Base-by-base conservation (phyloP, 305 asterid genomes). In the Petunia hybrid region DNA sequence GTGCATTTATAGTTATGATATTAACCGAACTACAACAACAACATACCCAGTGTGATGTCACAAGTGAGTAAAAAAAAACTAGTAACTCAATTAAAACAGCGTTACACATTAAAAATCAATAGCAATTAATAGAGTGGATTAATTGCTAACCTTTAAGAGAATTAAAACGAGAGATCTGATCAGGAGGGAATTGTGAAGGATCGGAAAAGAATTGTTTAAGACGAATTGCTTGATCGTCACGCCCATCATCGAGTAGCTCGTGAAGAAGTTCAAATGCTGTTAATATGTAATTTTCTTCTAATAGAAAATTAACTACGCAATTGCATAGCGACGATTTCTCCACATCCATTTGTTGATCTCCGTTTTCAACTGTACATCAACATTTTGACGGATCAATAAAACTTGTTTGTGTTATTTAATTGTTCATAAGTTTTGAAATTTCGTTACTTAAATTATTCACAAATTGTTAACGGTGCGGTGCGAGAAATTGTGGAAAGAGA, bases 261-360 rank as follows among this genome's bases (percentile, higher is more conserved):
- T 96, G 99, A 82, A 96, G 98, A 64, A 96, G 98, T 90, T 96
- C 99, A 86, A 96, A 96, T 84, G 99, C 99, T 88, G 99, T 87
- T 76, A 94, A 87, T 83, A 91, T 85, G 91, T 93, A 96, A 85
- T 96, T 96, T 92, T 96, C 99, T 81, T 96, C 98, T 82, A 96
- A 87, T 55, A 96, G 85, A 85, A 96, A 96, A 89, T 96, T 96
- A 82, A 96, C 99, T 65, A 96, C 98, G 84, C 97, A 94, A 86
- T 96, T 96, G 94, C 99, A 96, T 76, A 94, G 94, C 48, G 99
- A 96, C 86, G 98, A 96, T 90, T 91, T 90, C 97, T 96, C 98
- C 82, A 94, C 98, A 89, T 96, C 99, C 99, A 96, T 96, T 87
- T 79, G 78, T 87, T 79, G 78, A 71, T 80, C 43, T 46, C 43